phyloP scores from a whole-genome alignment of 2,329 filamentous ascomycete species.

The Fonsecaea erecta region DNA sequence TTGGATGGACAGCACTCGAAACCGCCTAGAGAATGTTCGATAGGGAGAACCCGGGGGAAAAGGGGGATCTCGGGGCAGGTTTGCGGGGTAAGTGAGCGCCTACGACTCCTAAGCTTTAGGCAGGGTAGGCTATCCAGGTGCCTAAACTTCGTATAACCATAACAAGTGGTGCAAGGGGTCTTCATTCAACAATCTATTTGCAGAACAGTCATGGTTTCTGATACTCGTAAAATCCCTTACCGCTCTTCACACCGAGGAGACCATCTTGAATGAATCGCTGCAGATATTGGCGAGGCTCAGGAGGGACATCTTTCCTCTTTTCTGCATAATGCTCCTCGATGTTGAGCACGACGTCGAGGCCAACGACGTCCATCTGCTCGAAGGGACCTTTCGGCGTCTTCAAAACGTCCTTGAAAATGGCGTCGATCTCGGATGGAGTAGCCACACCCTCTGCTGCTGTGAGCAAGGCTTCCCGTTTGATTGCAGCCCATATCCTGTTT shows the following conservation, averaged over 20 bases:
- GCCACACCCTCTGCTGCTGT: constrained; percentile 45
- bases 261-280: constrained; percentile 42
- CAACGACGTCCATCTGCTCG: constrained; percentile 49
- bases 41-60: background rate
- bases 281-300: constrained; percentile 43
- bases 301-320: constrained; percentile 40
- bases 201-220: background rate
- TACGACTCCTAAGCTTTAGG: background rate
- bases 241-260: constrained; percentile 43
- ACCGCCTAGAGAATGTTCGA: background rate
- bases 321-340: constrained; percentile 50
- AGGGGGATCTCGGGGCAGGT: background rate
- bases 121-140: too few relatives aligned
- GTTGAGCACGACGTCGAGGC: constrained; percentile 47
- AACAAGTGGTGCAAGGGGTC: background rate
- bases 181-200: background rate
- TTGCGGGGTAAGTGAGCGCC: background rate
- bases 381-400: constrained; percentile 46
- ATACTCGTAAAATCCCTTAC: constrained; percentile 45
- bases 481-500: constrained; percentile 48
- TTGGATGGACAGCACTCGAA: background rate
- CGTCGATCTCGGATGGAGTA: constrained; percentile 45
- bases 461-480: constrained; percentile 49
- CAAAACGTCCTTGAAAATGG: constrained; percentile 46
- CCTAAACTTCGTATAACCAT: background rate